Evolutionary conservation across 202 grass and related monocot species (phyloP).

Genomic region (Zoysia matrella): DNA sequence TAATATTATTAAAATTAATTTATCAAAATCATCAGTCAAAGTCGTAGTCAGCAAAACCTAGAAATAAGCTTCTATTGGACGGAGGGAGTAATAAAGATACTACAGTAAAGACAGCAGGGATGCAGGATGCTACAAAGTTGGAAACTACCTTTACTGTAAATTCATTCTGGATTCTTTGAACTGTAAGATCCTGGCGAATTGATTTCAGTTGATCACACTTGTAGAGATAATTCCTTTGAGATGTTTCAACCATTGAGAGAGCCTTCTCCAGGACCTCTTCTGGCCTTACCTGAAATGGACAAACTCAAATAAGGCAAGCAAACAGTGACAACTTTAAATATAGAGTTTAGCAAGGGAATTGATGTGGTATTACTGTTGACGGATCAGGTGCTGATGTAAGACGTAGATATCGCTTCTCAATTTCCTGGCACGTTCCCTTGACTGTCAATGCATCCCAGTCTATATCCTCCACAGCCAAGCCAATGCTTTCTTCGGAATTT

Average conservation of each 20-base stretch:
- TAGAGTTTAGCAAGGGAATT: conserved; percentile 36
- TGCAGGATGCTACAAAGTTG: conserved; percentile 26
- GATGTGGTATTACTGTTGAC: conserved; percentile 56
- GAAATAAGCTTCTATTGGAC: too few relatives aligned
- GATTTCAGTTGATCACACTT: conserved; percentile 98
- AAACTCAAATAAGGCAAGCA: conserved; percentile 24
- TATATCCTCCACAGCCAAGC: conserved; percentile 87
- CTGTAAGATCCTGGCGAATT: conserved; percentile 97
- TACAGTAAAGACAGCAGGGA: conserved; percentile 12
- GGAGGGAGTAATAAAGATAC: not conserved
- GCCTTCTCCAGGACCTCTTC: conserved; percentile 96
- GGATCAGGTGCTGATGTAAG: conserved; percentile 94
- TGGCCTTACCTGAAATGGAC: conserved; percentile 73
- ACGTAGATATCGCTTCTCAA: conserved; percentile 90
- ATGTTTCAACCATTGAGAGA: conserved; percentile 80
- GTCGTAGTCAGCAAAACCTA: too few relatives aligned
- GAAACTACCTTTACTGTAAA: conserved; percentile 82
- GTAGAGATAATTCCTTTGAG: conserved; percentile 87
- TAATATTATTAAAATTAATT: too few relatives aligned
- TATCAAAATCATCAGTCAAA: too few relatives aligned
- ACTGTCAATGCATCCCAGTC: conserved; percentile 93
- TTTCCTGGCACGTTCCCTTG: conserved; percentile 90
- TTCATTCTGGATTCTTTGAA: conserved; percentile 92
- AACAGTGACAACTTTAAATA: conserved; percentile 35
- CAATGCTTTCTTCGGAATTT: conserved; percentile 62